Evolutionary conservation across 1,284 basidiomycete genomes (phyloP).

Genomic region (Polyporus tsugae): DNA sequence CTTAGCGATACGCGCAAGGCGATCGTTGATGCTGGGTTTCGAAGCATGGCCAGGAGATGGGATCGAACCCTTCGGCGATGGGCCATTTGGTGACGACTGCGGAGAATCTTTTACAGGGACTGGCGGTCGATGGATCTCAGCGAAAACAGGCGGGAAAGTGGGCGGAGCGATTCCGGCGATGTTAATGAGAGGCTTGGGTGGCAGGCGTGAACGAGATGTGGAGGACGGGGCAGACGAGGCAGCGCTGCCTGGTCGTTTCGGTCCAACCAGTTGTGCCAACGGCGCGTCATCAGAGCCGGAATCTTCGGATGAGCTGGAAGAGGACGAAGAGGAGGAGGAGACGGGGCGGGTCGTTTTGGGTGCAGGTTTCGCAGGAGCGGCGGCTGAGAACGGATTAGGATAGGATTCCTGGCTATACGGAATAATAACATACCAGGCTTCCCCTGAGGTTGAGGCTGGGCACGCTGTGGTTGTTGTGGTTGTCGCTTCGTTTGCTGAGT

Average conservation of each 20-base stretch:
- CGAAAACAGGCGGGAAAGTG: constrained; percentile 27
- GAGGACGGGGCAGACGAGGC: constrained; percentile 49
- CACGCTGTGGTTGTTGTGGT: constrained; percentile 16
- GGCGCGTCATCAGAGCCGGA: constrained; percentile 51
- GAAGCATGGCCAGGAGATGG: constrained; percentile 21
- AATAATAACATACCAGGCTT: constrained; percentile 26
- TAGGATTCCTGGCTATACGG: neutral
- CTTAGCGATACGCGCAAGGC: constrained; percentile 39
- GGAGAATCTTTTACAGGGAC: constrained; percentile 32
- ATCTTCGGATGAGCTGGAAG: constrained; percentile 27
- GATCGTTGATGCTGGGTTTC: constrained; percentile 43
- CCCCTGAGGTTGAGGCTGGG: constrained; percentile 10
- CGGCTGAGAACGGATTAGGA: neutral
- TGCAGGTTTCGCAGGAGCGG: constrained; percentile 16
- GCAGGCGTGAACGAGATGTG: constrained; percentile 41
- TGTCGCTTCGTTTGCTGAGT: constrained; percentile 27
- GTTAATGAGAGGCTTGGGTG: constrained; percentile 59
- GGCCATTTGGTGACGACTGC: constrained; percentile 16
- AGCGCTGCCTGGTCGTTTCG: constrained; percentile 53
- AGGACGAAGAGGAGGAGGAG: constrained; percentile 28
- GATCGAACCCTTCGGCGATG: neutral
- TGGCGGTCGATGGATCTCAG: constrained; percentile 25
- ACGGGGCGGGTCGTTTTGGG: constrained; percentile 22
- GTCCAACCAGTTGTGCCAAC: constrained; percentile 48
- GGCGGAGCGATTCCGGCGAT: constrained; percentile 43